These are phyloP conservation scores for Monosporozyma aquatica DNA, from an alignment of 805 yeast species.

Conservation along the genomic window DNA sequence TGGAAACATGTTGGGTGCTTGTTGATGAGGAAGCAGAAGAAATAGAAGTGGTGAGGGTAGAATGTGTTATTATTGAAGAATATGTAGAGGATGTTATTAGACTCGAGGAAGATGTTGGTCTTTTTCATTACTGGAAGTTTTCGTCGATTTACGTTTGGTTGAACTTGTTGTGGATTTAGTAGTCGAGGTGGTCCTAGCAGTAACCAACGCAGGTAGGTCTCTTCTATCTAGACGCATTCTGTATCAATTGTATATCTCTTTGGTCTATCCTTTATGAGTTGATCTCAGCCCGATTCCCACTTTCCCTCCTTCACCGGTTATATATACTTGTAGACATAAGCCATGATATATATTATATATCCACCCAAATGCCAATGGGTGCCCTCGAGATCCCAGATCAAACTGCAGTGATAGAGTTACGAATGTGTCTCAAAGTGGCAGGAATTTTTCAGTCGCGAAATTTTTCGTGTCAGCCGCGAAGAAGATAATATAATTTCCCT, in stretches of 20 bases:
- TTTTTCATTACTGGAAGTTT: background rate
- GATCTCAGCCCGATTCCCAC: too few species aligned
- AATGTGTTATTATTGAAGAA: background rate
- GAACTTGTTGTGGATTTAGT: conserved; percentile 1
- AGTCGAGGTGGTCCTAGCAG: conserved; percentile 3
- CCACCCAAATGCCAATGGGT: too few species aligned
- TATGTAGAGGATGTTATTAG: too few species aligned
- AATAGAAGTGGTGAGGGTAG: background rate
- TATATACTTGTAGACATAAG: too few species aligned
- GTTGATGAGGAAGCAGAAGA: background rate
- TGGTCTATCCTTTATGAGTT: too few species aligned
- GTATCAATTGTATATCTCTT: too few species aligned
- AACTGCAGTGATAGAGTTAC: too few species aligned
- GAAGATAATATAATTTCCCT: background rate
- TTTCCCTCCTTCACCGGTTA: too few species aligned
- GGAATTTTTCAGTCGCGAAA: background rate
- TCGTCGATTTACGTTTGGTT: background rate
- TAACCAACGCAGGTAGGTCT: conserved; percentile 5
- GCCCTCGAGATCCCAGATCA: too few species aligned
- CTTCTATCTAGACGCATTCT: background rate
- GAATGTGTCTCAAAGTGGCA: too few species aligned
- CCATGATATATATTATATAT: too few species aligned
- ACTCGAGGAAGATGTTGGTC: too few species aligned
- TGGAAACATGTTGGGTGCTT: background rate
- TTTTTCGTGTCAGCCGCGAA: conserved; percentile 1